These are phyloP conservation scores for Boletus reticuloceps DNA, from an alignment of 768 basidiomycete species.

Conservation along the genomic window DNA sequence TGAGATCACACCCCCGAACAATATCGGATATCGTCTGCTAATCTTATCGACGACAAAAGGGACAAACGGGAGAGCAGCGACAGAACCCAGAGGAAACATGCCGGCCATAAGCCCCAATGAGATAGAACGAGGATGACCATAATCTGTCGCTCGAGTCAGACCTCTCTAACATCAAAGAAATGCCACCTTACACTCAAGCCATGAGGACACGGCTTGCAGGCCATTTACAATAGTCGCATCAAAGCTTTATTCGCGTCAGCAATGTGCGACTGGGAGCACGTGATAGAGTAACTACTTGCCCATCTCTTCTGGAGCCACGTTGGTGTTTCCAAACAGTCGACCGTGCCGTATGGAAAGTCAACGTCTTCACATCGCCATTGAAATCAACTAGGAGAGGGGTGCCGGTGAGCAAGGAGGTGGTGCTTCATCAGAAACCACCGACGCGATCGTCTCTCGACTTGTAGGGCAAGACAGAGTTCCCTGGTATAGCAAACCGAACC, in stretches of 20 bases:
- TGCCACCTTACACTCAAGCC: conserved; percentile 46
- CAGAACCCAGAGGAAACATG: conserved; percentile 57
- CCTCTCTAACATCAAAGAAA: not conserved
- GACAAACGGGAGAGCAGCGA: conserved; percentile 46
- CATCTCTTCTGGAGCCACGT: not conserved
- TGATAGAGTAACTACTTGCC: no score
- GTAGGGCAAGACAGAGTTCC: conserved; percentile 16
- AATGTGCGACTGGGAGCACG: no score
- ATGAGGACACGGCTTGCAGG: conserved; percentile 55
- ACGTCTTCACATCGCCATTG: not conserved
- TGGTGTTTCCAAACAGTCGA: conserved; percentile 11
- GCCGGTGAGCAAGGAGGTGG: no score
- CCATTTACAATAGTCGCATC: conserved; percentile 60
- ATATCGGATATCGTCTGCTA: conserved; percentile 9
- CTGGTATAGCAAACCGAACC: conserved; percentile 55
- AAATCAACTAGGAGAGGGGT: conserved; percentile 3
- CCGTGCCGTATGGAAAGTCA: no score
- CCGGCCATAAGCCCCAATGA: conserved; percentile 55
- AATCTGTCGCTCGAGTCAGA: conserved; percentile 38
- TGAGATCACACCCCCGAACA: conserved; percentile 6
- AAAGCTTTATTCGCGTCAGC: conserved; percentile 4
- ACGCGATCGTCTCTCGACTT: conserved; percentile 19
- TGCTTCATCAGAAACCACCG: not conserved
- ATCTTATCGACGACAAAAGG: conserved; percentile 1
- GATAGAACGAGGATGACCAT: conserved; percentile 50